Evolutionary conservation across 495 filamentous ascomycete species (phyloP).

Genomic region (Talaromyces borbonicus): DNA sequence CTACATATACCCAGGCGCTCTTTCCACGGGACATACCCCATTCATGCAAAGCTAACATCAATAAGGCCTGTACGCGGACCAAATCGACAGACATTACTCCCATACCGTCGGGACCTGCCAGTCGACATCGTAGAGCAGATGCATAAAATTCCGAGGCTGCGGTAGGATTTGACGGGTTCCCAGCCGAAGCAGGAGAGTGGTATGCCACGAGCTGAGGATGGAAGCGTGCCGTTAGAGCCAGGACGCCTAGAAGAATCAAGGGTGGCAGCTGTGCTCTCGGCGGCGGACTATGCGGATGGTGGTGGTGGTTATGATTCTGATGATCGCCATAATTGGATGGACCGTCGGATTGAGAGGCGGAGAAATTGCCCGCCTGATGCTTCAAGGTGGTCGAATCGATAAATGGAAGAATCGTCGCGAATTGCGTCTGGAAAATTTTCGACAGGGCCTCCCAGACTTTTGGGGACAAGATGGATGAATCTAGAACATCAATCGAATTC

Average conservation of each 20-base stretch:
- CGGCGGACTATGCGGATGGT: slow-evolving; percentile 18
- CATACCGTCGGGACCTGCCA: slow-evolving; percentile 44
- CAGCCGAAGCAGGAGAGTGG: slow-evolving; percentile 40
- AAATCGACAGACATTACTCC: slow-evolving; percentile 48
- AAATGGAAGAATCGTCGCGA: slow-evolving; percentile 73
- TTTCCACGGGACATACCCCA: slow-evolving; percentile 73
- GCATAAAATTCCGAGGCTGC: slow-evolving; percentile 74
- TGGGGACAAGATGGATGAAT: slow-evolving; percentile 49
- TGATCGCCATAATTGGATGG: slow-evolving; percentile 8
- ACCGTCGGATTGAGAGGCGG: slow-evolving; percentile 15
- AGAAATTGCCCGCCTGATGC: slow-evolving; percentile 43
- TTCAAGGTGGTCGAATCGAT: slow-evolving; percentile 68
- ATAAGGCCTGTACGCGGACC: slow-evolving; percentile 61
- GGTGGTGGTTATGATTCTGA: too few species aligned
- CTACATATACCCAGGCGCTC: slow-evolving; percentile 69
- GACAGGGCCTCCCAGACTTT: slow-evolving; percentile 62
- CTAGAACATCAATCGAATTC: slow-evolving; percentile 28
- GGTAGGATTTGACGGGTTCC: slow-evolving; percentile 46
- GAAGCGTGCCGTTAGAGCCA: slow-evolving; percentile 72
- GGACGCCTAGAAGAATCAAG: slow-evolving; percentile 65
- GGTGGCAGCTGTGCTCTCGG: slow-evolving; percentile 43
- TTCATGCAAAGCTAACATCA: slow-evolving; percentile 79
- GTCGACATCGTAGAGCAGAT: slow-evolving; percentile 53
- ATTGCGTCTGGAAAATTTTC: slow-evolving; percentile 75
- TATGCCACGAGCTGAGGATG: slow-evolving; percentile 59